Conservation (phyloP, 257 asterid genomes). For the Capsicum pubescens region DNA sequence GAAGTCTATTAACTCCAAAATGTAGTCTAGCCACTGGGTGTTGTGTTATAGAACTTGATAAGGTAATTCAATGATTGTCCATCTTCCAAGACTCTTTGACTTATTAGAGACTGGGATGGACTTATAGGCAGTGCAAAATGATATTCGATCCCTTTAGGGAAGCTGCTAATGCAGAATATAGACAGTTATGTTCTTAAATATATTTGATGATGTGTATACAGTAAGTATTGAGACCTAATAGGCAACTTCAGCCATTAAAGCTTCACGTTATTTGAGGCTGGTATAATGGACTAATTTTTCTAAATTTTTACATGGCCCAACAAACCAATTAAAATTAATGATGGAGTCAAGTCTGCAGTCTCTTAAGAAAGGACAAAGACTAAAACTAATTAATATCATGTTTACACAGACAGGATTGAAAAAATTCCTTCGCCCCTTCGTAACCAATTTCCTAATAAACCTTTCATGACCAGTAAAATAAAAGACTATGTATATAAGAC, state of each 20-base stretch:
- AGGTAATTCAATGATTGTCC: neutral
- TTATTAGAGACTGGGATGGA: neutral
- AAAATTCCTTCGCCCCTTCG: neutral
- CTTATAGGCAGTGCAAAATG: neutral
- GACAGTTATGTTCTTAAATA: neutral
- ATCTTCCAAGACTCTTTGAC: neutral
- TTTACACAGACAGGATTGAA: no score
- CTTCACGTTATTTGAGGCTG: neutral
- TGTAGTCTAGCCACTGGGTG: neutral
- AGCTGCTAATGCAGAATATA: neutral
- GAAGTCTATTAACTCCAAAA: neutral
- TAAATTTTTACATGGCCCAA: neutral
- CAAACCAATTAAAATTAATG: neutral
- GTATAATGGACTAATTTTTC: neutral
- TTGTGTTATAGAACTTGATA: neutral
- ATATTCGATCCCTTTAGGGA: neutral
- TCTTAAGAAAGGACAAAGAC: no score
- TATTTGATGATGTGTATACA: neutral
- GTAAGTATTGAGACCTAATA: neutral
- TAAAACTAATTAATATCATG: no score
- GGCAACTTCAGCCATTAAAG: slow-evolving; percentile 17
- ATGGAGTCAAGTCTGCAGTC: neutral
- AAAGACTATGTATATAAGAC: no score
- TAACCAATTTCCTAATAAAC: no score
- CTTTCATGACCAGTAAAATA: no score